Evolutionary conservation across 2,329 filamentous ascomycete genomes (phyloP).

Genomic region (Hortaea werneckii): DNA sequence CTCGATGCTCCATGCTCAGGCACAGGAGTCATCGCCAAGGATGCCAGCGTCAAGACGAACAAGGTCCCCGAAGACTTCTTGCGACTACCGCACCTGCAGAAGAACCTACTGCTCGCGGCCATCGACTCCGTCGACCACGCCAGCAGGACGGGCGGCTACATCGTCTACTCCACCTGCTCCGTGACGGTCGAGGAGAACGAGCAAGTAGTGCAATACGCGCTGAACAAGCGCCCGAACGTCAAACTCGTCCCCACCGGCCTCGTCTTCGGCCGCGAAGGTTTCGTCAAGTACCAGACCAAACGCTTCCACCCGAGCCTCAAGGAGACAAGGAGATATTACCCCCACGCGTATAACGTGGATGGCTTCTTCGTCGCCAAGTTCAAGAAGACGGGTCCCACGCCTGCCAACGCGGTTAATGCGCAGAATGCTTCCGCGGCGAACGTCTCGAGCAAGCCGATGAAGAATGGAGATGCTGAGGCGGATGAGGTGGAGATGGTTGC

Average conservation of each 20-base stretch:
- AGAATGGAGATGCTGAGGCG: slow-evolving; percentile 18
- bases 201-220: slow-evolving; percentile 83
- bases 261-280: slow-evolving; percentile 83
- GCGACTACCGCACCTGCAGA: slow-evolving; percentile 84
- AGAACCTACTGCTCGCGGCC: slow-evolving; percentile 82
- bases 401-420: slow-evolving; percentile 44
- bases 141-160: slow-evolving; percentile 85
- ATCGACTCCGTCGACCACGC: slow-evolving; percentile 91
- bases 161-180: slow-evolving; percentile 94
- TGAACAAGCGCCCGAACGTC: slow-evolving; percentile 85
- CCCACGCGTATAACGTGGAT: slow-evolving; percentile 88
- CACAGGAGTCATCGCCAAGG: slow-evolving; percentile 95
- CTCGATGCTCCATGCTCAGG: slow-evolving; percentile 94
- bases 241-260: slow-evolving; percentile 86
- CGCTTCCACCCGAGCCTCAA: slow-evolving; percentile 78
- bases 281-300: slow-evolving; percentile 84
- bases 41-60: slow-evolving; percentile 94
- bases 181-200: slow-evolving; percentile 94
- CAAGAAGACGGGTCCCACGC: slow-evolving; percentile 78
- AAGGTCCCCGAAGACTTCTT: slow-evolving; percentile 95
- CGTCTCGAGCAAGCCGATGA: not conserved
- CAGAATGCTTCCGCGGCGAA: slow-evolving; percentile 11
- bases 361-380: slow-evolving; percentile 98
- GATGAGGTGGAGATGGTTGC: slow-evolving; percentile 16
- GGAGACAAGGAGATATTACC: slow-evolving; percentile 76